These are phyloP conservation scores for Vigna reflexopilosa DNA, from an alignment of 306 rosid genomes.

Conservation along the genomic window DNA sequence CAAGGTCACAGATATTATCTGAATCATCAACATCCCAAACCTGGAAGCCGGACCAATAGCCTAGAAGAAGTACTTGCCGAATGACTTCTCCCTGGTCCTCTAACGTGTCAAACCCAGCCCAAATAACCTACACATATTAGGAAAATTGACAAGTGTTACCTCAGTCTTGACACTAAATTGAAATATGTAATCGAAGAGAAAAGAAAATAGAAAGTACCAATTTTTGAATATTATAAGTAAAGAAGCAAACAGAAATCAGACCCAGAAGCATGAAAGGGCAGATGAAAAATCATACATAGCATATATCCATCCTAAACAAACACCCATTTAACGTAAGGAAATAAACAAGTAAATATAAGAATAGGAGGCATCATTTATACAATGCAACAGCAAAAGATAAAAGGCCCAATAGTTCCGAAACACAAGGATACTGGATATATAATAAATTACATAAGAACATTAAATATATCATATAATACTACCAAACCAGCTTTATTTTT, in stretches of 20 bases:
- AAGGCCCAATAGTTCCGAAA: neutral
- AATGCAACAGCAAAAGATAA: neutral
- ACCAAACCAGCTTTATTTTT: slow-evolving; percentile 6
- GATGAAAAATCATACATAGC: neutral
- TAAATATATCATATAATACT: neutral
- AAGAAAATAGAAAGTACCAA: neutral
- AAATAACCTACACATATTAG: slow-evolving; percentile 62
- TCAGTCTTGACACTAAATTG: neutral
- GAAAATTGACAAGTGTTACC: slow-evolving; percentile 28
- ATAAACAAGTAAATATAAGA: neutral
- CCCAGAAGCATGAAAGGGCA: neutral
- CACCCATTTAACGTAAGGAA: neutral
- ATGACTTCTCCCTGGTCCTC: slow-evolving; percentile 57
- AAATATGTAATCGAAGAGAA: neutral
- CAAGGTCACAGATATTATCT: slow-evolving; percentile 66
- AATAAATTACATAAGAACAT: neutral
- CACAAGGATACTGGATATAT: neutral
- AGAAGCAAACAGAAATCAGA: neutral
- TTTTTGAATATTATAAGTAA: neutral
- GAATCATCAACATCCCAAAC: slow-evolving; percentile 95
- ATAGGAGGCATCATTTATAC: neutral
- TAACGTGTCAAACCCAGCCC: slow-evolving; percentile 87
- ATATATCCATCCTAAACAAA: neutral
- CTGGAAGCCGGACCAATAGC: slow-evolving; percentile 80
- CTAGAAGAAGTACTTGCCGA: slow-evolving; percentile 73